These are phyloP conservation scores for Multifurca ochricompacta DNA, from an alignment of 768 basidiomycete genomes.

Conservation along the genomic window DNA sequence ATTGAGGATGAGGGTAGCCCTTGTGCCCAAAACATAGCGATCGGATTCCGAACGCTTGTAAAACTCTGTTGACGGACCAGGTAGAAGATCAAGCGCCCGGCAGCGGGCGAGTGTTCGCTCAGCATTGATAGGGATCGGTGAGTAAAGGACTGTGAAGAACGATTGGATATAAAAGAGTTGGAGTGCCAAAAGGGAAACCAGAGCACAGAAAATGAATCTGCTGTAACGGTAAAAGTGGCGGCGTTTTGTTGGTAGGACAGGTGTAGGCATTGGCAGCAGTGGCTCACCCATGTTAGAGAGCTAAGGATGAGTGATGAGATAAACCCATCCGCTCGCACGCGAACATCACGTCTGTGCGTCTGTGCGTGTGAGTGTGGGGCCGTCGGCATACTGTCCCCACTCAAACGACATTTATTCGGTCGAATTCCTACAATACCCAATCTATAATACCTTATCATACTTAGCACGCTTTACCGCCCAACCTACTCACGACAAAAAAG, in stretches of 20 bases:
- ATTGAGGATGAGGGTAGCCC: conserved; percentile 50
- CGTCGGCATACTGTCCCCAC: no score
- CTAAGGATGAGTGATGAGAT: neutral
- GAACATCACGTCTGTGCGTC: no score
- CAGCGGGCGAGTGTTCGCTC: conserved; percentile 30
- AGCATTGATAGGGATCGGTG: conserved; percentile 4
- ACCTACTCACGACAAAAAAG: no score
- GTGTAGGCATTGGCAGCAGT: neutral
- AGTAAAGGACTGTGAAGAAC: neutral
- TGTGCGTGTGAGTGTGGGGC: no score
- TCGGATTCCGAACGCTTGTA: conserved; percentile 38
- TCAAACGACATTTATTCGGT: no score
- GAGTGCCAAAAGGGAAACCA: neutral
- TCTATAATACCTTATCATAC: no score
- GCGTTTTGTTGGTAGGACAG: neutral
- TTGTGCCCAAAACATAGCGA: conserved; percentile 47
- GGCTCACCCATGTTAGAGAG: neutral
- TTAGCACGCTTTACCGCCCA: no score
- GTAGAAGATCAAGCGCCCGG: conserved; percentile 28
- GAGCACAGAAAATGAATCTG: neutral
- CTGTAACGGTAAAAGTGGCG: neutral
- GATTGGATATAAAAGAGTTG: neutral
- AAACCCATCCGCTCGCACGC: neutral
- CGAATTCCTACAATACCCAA: no score
- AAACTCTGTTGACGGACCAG: conserved; percentile 33